Percentiles rank a stretch among this genome's conserved stretches.
These are phyloP conservation scores for Salvia splendens DNA, from an alignment of 257 asterid species.

Conservation along the genomic window DNA sequence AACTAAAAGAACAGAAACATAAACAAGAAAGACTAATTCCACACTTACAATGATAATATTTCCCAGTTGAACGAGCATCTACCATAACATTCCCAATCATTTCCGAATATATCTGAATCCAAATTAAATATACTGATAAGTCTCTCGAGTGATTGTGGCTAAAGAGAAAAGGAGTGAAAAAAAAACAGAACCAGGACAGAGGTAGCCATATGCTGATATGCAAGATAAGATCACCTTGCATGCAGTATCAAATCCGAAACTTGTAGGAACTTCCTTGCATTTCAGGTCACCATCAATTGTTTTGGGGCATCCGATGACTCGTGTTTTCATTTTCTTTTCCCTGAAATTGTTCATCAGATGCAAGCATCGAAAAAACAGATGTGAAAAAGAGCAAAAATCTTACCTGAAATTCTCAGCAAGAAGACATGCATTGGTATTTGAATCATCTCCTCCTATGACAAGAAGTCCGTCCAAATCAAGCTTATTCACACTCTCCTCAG, in stretches of 20 bases:
- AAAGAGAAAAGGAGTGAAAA: background rate
- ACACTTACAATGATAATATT: constrained; percentile 75
- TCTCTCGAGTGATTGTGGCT: background rate
- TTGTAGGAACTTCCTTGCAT: constrained; percentile 72
- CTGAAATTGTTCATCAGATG: constrained; percentile 36
- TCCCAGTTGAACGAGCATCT: constrained; percentile 89
- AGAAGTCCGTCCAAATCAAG: constrained; percentile 83
- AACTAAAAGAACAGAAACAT: background rate
- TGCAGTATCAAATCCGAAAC: constrained; percentile 89
- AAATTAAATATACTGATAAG: constrained; percentile 5
- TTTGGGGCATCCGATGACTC: constrained; percentile 81
- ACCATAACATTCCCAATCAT: constrained; percentile 44
- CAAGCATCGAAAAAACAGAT: constrained; percentile 2
- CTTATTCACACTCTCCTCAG: constrained; percentile 66
- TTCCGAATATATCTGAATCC: constrained; percentile 70
- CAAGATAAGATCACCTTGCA: constrained; percentile 57
- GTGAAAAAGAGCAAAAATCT: background rate
- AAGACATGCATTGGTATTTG: constrained; percentile 87
- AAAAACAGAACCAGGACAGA: background rate
- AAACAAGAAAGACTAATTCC: background rate
- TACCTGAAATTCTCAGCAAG: constrained; percentile 76
- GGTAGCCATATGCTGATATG: background rate
- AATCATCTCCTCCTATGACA: constrained; percentile 89
- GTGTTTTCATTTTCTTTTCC: constrained; percentile 65
- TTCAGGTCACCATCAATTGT: constrained; percentile 86